Conservation (phyloP, 768 basidiomycete genomes). For the Mycena floridula region DNA sequence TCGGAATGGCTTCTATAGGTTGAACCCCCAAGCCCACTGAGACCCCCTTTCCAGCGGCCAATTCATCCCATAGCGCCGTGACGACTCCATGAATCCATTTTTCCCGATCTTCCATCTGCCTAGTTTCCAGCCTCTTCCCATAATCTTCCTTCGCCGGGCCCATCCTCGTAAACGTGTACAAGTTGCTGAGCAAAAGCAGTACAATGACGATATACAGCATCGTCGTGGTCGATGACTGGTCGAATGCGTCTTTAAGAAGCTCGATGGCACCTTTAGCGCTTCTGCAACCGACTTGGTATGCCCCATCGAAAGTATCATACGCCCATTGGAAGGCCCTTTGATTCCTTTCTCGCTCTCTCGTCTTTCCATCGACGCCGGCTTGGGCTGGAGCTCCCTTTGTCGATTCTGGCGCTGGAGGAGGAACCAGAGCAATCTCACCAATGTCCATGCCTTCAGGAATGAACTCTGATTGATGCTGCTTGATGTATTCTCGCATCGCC, state of each 20-base stretch:
- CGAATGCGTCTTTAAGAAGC: slow-evolving; percentile 75
- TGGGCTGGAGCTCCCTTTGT: slow-evolving; percentile 21
- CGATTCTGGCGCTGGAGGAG: slow-evolving; percentile 10
- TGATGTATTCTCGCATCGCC: slow-evolving; percentile 85
- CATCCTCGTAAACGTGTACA: slow-evolving; percentile 54
- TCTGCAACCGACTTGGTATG: slow-evolving; percentile 61
- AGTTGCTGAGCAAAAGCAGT: slow-evolving; percentile 67
- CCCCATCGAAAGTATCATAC: slow-evolving; percentile 79
- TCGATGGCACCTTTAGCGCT: slow-evolving; percentile 71
- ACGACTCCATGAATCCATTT: slow-evolving; percentile 71
- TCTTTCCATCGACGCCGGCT: slow-evolving; percentile 31
- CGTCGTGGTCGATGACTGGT: slow-evolving; percentile 65
- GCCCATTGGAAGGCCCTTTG: slow-evolving; percentile 81
- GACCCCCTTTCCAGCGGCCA: slow-evolving; percentile 39
- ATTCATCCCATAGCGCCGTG: slow-evolving; percentile 66
- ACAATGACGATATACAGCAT: slow-evolving; percentile 72
- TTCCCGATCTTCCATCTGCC: slow-evolving; percentile 61
- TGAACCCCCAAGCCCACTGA: slow-evolving; percentile 6
- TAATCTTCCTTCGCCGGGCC: slow-evolving; percentile 28
- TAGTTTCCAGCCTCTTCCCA: slow-evolving; percentile 41
- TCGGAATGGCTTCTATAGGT: slow-evolving; percentile 5
- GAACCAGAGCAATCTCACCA: slow-evolving; percentile 30
- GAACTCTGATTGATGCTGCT: slow-evolving; percentile 86
- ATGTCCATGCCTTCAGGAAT: slow-evolving; percentile 74
- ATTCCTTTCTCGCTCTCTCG: slow-evolving; percentile 63